Base-by-base conservation (phyloP, 148 eudicot species). In the Rhododendron simsii region DNA sequence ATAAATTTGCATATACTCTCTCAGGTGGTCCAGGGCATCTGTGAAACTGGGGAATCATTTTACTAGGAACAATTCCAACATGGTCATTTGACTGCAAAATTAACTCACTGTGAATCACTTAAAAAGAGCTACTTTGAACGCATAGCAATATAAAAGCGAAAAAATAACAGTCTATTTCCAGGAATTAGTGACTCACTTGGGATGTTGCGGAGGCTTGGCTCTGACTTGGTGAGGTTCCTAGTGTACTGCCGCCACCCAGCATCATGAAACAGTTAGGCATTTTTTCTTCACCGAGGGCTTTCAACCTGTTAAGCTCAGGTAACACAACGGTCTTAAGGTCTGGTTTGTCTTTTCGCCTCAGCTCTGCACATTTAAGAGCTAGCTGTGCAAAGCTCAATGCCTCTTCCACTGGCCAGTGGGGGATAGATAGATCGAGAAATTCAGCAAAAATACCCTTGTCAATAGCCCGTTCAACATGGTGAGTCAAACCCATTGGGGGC, bases 401-500 rank as follows among this genome's bases (percentile, higher is more conserved):
- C 83, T 88, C 92, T 61, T 88, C 90, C 2, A 88, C 81, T 2
- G 92, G 92, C 92, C 89, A 90, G 69, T 90, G 81, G 16, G 4
- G 61, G 30, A 90, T 80, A 3, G 16, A 48, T 26, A 89, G 90
- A 57, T 90, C 92, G 2, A 90, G 90, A 78, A 88, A 67, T 6
- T 90, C 89, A 65, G 73, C 85, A 51, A 90, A 86, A 1, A 86
- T 87, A 67, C 92, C 90, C 81, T 51, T 86, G 61, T 88, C 89
- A 30, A 90, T 88, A 3, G 92, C 84, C 80, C 87, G 83, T 78
- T 88, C 90, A 45, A 90, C 87, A 3, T 86, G 90, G 69, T 88
- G 89, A 48, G 91, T 87, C 84, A 90, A 63, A 8, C 89, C 91
- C 91, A 90, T 90, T 14, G 91, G 91, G 41, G 89, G 82, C 73